Conservation (phyloP, 768 basidiomycete species). For the Lentinula detonsa region DNA sequence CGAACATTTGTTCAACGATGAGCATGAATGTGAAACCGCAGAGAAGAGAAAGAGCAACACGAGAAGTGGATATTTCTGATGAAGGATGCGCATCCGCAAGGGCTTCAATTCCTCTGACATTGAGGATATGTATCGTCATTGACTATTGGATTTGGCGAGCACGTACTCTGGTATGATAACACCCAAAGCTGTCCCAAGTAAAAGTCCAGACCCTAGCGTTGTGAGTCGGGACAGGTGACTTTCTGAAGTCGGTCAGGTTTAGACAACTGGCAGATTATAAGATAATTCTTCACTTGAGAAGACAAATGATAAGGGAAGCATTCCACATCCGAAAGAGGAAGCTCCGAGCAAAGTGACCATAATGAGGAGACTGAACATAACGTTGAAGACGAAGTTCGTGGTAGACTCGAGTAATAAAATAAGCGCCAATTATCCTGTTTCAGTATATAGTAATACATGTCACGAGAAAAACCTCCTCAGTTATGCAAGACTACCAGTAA, state of each 20-base stretch:
- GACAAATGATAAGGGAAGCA: slow-evolving; percentile 67
- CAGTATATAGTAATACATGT: too few species aligned
- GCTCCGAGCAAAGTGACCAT: slow-evolving; percentile 61
- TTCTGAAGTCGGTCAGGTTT: slow-evolving; percentile 22
- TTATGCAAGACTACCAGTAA: too few species aligned
- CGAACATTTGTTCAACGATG: slow-evolving; percentile 57
- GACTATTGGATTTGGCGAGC: not conserved
- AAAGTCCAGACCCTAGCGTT: slow-evolving; percentile 71
- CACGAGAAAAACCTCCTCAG: too few species aligned
- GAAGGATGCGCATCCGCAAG: slow-evolving; percentile 32
- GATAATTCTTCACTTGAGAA: slow-evolving; percentile 53
- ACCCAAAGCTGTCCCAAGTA: slow-evolving; percentile 85
- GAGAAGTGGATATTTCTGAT: slow-evolving; percentile 37
- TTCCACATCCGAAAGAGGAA: slow-evolving; percentile 63
- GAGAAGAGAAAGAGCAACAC: slow-evolving; percentile 59
- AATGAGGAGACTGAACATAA: slow-evolving; percentile 35
- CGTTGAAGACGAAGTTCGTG: not conserved
- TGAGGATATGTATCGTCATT: slow-evolving; percentile 2
- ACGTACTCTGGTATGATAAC: slow-evolving; percentile 93
- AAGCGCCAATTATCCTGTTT: not conserved
- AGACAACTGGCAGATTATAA: not conserved
- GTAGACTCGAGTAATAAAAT: not conserved
- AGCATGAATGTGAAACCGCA: slow-evolving; percentile 62
- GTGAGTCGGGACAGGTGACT: slow-evolving; percentile 35
- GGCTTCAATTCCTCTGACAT: slow-evolving; percentile 64